A percentile compares a stretch with the other conserved stretches of the same genome.
Conservation (phyloP, 306 rosid genomes). For the Prunus dulcis region DNA sequence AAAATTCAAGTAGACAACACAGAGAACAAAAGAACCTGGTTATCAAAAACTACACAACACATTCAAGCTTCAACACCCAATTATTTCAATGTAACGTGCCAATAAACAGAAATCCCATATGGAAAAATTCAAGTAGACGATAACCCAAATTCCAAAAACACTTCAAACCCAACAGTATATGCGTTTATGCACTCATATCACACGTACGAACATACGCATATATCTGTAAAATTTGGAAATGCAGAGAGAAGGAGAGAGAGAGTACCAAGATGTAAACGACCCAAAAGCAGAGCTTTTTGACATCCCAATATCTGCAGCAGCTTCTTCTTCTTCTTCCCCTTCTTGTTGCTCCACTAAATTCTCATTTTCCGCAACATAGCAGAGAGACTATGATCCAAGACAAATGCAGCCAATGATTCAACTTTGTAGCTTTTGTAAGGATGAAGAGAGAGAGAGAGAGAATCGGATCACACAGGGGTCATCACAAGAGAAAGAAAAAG, state of each 20-base stretch:
- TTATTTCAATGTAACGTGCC: background rate
- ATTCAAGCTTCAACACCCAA: background rate
- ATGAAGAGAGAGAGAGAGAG: background rate
- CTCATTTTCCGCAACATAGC: background rate
- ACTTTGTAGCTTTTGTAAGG: background rate
- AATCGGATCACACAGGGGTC: slow-evolving; percentile 20
- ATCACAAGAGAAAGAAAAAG: background rate
- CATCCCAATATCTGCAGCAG: slow-evolving; percentile 6
- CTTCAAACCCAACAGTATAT: background rate
- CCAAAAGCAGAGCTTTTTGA: slow-evolving; percentile 8
- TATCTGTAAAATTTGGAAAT: background rate
- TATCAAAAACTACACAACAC: background rate
- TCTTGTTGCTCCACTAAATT: background rate
- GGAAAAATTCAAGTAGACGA: background rate
- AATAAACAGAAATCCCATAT: background rate
- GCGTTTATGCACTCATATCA: background rate
- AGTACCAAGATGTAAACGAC: slow-evolving; percentile 16
- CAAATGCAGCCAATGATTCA: background rate
- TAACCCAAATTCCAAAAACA: background rate
- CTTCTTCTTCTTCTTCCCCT: slow-evolving; percentile 4
- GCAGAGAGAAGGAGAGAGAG: slow-evolving; percentile 4
- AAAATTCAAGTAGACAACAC: background rate
- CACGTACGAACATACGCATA: background rate
- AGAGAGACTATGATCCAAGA: background rate
- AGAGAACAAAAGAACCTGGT: background rate